These are phyloP conservation scores for Diaporthe sp. DNA, from an alignment of 2,329 filamentous ascomycete species.

Conservation along the genomic window DNA sequence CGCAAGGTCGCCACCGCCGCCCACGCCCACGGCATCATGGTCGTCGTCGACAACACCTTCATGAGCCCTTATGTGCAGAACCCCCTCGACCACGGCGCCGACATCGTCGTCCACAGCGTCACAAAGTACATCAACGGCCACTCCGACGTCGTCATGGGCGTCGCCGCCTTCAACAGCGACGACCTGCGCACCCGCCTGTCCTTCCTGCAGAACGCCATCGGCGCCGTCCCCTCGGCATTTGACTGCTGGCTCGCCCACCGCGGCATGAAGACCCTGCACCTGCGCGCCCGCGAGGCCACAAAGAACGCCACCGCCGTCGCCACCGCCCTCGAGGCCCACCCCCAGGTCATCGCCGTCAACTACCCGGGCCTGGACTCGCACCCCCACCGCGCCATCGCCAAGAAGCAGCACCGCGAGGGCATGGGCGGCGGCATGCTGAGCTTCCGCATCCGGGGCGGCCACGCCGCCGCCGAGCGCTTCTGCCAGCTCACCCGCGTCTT, in stretches of 20 bases:
- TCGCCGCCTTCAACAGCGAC: constrained; percentile 93
- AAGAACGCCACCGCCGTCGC: constrained; percentile 86
- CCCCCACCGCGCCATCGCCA: constrained; percentile 85
- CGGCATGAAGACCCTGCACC: constrained; percentile 95
- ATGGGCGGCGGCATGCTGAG: constrained; percentile 98
- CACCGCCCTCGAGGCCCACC: constrained; percentile 80
- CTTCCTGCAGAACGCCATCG: constrained; percentile 98
- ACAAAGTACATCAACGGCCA: constrained; percentile 99
- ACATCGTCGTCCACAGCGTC: constrained; percentile 96
- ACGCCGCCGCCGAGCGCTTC: constrained; percentile 89
- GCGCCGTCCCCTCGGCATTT: constrained; percentile 93
- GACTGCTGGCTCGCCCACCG: constrained; percentile 99
- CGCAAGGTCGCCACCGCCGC: constrained; percentile 85
- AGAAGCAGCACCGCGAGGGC: constrained; percentile 92
- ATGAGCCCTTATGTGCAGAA: constrained; percentile 97
- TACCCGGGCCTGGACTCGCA: constrained; percentile 94
- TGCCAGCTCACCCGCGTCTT: constrained; percentile 92
- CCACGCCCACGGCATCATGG: constrained; percentile 88
- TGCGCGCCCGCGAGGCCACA: constrained; percentile 88
- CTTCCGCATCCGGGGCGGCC: constrained; percentile 92
- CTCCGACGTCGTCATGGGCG: constrained; percentile 96
- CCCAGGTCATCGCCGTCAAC: constrained; percentile 90
- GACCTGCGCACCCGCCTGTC: constrained; percentile 81
- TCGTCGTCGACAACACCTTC: constrained; percentile 99
- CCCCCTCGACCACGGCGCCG: constrained; percentile 92